Evolutionary conservation across 202 grass and related monocot species (phyloP).

Genomic region (Bolboschoenoplectus hybrid): DNA sequence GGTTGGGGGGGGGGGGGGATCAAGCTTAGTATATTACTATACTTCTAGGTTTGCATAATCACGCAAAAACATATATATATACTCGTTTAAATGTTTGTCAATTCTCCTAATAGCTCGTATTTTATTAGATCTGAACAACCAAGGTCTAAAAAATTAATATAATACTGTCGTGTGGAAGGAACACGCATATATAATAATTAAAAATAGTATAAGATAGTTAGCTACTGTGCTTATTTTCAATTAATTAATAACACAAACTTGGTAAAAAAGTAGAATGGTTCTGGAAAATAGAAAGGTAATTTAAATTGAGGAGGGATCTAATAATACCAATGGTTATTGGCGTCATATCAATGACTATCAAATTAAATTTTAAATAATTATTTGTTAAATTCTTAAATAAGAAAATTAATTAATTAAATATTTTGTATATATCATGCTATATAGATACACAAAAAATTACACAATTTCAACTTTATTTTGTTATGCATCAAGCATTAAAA

Average conservation of each 20-base stretch:
- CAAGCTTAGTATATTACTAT: neutral
- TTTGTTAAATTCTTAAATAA: too few species aligned
- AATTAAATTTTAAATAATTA: too few species aligned
- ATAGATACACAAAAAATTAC: too few species aligned
- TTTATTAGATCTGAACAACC: neutral
- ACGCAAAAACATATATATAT: neutral
- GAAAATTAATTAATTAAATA: too few species aligned
- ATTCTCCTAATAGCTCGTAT: neutral
- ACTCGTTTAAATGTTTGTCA: neutral
- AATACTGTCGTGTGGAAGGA: neutral
- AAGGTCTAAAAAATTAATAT: neutral
- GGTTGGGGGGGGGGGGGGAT: too few species aligned
- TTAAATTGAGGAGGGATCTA: too few species aligned
- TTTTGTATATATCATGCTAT: too few species aligned
- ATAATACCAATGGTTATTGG: too few species aligned
- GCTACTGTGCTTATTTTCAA: neutral
- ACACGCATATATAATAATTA: neutral
- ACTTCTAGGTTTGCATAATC: conserved; percentile 3
- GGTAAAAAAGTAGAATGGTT: neutral
- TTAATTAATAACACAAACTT: neutral
- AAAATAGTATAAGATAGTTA: neutral
- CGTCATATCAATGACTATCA: too few species aligned
- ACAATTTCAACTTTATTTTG: too few species aligned
- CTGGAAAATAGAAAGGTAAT: neutral
- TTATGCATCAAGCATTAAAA: too few species aligned